A percentile compares a stretch with the other conserved stretches of the same genome.
Conservation (phyloP, 1,284 basidiomycete genomes). For the Ceratobasidium sp. region DNA sequence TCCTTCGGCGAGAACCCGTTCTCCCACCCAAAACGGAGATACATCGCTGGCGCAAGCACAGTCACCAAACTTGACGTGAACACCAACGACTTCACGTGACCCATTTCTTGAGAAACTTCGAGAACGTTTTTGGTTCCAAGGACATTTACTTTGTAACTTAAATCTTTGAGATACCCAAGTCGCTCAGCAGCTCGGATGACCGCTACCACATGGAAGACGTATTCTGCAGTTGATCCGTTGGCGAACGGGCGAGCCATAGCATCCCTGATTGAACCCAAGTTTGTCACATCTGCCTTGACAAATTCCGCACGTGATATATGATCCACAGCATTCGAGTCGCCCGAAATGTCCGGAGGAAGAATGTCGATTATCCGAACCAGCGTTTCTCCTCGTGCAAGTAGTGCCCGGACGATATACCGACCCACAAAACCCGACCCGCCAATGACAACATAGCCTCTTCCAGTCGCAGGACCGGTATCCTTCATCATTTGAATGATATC, state of each 20-base stretch:
- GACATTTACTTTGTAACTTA: constrained; percentile 96
- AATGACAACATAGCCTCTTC: constrained; percentile 18
- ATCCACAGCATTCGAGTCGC: constrained; percentile 11
- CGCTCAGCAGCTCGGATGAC: neutral
- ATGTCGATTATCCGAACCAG: constrained; percentile 24
- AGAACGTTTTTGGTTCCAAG: constrained; percentile 90
- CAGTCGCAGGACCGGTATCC: constrained; percentile 14
- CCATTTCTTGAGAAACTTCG: constrained; percentile 75
- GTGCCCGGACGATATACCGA: constrained; percentile 9
- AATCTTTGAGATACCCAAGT: constrained; percentile 53
- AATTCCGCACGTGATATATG: constrained; percentile 18
- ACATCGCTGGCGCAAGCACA: neutral
- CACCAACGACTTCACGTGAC: constrained; percentile 84
- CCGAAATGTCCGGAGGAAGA: constrained; percentile 6
- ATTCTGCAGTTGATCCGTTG: constrained; percentile 5
- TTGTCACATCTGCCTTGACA: constrained; percentile 11
- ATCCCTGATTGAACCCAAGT: constrained; percentile 1
- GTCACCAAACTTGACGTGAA: constrained; percentile 93
- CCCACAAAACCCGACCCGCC: constrained; percentile 19
- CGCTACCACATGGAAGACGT: constrained; percentile 1
- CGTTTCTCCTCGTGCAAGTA: constrained; percentile 29
- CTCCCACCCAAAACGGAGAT: neutral
- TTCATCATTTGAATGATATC: constrained; percentile 13
- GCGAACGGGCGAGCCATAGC: constrained; percentile 21
- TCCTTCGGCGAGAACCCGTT: neutral